Evolutionary conservation across 1,284 basidiomycete species (phyloP), one percentile per base, ranked within the genome.

Genomic region (Caloboletus firmus): DNA sequence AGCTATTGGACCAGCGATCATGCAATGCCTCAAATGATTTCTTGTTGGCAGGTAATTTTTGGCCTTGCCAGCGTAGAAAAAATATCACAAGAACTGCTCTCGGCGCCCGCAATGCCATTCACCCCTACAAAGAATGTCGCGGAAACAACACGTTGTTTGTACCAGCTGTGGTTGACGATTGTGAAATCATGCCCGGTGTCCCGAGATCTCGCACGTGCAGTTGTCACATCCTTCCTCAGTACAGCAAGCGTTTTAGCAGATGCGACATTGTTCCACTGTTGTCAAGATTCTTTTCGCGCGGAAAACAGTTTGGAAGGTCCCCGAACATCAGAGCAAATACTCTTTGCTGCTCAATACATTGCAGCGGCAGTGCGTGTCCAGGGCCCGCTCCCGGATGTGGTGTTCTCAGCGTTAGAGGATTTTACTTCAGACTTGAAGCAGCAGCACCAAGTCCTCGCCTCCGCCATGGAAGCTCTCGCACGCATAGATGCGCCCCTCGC

Each of bases 181-280:
- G 50, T 46, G 45, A 49, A 57, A 43, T 67, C 73, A 15, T 42
- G 46, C 2, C 51, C 60, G 7, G 68, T 75, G 18, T 57, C 66
- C 30, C 72, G 74, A 22, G 55, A 58, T 37, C 43, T 69, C 24
- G 43, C 54, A 4, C 52, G 57, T 20, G 68, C 72, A 10, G 67
- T 83, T 24, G 62, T 74, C 5, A 67, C 74, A 2, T 72, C 77
- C 4, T 82, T 85, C 62, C 63, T 85, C 40, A 75, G 70, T 41
- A 61, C 84, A 18, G 75, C 78, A 5, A 72, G 71, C 17, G 58
- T 64, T 17, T 64, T 74, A 10, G 58, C 61, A 13, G 77, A 84
- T 52, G 59, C 50, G 3, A 49, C 63, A 2, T 62, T 85, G 13
- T 63, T 74, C 12, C 62, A 71, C 2, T 60, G 57, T 3, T 72